phyloP scores from a whole-genome alignment of 225 moss, liverwort and hornwort species.

The Thuidium tamariscinum region DNA sequence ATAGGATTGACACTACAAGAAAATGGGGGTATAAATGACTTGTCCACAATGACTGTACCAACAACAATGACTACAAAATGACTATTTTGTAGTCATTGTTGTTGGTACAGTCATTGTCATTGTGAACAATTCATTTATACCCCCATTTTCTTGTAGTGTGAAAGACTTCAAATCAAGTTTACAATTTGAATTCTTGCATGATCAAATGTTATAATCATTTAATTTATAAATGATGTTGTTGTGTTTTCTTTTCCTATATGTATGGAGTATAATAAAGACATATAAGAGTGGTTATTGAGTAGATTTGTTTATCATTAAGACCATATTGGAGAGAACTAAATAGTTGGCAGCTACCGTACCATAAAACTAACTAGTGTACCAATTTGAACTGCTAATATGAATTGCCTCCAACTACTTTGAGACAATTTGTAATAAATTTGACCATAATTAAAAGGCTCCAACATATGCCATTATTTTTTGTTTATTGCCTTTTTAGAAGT shows the following conservation, averaged over 20 bases:
- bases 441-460: rapidly evolving
- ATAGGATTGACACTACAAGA: too few species aligned
- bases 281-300: rapidly evolving
- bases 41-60: too few species aligned
- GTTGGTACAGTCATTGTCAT: too few species aligned
- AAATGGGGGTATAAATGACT: too few species aligned
- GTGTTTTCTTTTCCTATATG: rapidly evolving
- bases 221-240: background rate
- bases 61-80: too few species aligned
- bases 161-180: background rate
- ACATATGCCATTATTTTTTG: too few species aligned
- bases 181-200: background rate
- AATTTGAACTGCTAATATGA: rapidly evolving
- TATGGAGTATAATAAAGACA: rapidly evolving
- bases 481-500: rapidly evolving
- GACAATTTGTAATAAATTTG: background rate
- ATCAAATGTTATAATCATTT: background rate
- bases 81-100: too few species aligned
- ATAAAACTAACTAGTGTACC: rapidly evolving
- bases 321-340: background rate
- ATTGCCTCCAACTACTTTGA: rapidly evolving
- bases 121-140: too few species aligned
- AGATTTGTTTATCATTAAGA: background rate
- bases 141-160: too few species aligned
- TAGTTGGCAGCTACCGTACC: background rate